Percentiles rank a stretch among this genome's conserved stretches.
phyloP scores from a whole-genome alignment of 2,329 filamentous ascomycete genomes.

The Niveomyces coronatus region DNA sequence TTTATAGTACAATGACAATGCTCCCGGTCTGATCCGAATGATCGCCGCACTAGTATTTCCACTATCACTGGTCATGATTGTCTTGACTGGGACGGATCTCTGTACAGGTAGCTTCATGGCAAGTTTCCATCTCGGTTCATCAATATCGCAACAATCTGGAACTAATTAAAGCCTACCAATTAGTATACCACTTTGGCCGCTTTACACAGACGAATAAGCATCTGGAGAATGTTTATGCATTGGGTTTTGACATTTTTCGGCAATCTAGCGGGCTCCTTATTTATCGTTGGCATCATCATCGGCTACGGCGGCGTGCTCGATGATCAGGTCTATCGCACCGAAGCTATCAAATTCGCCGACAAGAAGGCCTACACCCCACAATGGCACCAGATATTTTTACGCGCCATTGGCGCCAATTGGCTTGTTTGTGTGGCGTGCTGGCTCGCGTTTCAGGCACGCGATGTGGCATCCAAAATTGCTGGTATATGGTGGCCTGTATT shows the following conservation, averaged over 20 bases:
- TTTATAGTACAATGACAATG: slow-evolving; percentile 30
- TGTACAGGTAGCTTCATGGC: slow-evolving; percentile 37
- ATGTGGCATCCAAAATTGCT: slow-evolving; percentile 39
- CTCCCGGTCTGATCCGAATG: slow-evolving; percentile 34
- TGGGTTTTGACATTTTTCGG: slow-evolving; percentile 36
- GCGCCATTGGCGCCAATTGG: slow-evolving; percentile 44
- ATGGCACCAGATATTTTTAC: slow-evolving; percentile 42
- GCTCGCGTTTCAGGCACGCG: slow-evolving; percentile 33
- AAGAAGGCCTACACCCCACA: slow-evolving; percentile 35
- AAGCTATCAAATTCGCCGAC: slow-evolving; percentile 33
- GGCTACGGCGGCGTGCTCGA: slow-evolving; percentile 38
- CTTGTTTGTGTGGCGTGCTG: slow-evolving; percentile 43
- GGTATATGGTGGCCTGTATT: slow-evolving; percentile 45
- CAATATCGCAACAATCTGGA: background rate
- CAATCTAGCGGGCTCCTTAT: slow-evolving; percentile 35
- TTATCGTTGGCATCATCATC: slow-evolving; percentile 35
- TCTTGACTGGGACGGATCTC: slow-evolving; percentile 37
- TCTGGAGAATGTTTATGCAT: slow-evolving; percentile 12
- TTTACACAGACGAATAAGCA: slow-evolving; percentile 10
- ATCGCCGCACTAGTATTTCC: slow-evolving; percentile 37
- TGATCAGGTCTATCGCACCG: slow-evolving; percentile 28
- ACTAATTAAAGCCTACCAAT: background rate
- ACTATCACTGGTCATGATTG: slow-evolving; percentile 37
- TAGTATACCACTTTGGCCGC: slow-evolving; percentile 14
- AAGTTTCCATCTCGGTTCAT: background rate